Evolutionary conservation across 805 yeast species (phyloP), one percentile per base, ranked within the genome.

Genomic region (Suhomyces faveliae): DNA sequence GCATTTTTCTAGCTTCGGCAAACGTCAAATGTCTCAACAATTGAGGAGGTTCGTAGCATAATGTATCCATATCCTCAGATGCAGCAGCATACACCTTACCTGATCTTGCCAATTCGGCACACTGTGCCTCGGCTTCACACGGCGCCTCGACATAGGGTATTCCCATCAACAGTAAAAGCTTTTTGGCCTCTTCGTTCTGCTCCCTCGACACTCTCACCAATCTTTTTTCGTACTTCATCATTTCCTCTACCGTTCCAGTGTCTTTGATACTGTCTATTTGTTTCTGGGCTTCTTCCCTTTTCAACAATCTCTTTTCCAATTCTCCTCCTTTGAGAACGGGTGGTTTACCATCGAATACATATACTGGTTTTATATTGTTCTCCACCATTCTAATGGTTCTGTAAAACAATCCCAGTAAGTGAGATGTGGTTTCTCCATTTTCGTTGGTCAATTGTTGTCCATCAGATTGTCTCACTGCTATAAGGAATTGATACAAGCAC

Each of bases 81-180:
- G 97, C 99, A 2, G 98, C 96, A 7, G 96, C 99, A 63, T 84
- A 94, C 0, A 92, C 98, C 61, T 89, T 90, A 1, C 96, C 97
- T 10, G 82, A 80, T 49, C 83, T 80, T 3, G 97, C 97, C 42
- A 94, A 70, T 53, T 83, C 94, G 0, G 99, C 98, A 73, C 99
- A 94, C 60, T 94, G 98, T 0, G 99, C 96, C 65, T 94, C 99
- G 1, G 99, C 99, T 67, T 94, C 99, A 63, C 97, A 85, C 1
- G 99, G 99, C 0, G 99, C 98, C 46, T 82, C 83, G 4, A 94
- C 86, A 57, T 74, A 88, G 1, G 99, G 99, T 43, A 94, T 87
- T 0, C 99, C 99, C 99, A 94, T 94, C 29, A 92, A 70, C 43
- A 74, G 79, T 47, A 94, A 73, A 46, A 94, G 69, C 52, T 79